phyloP scores from a whole-genome alignment of 2,329 filamentous ascomycete genomes.

The Aspergillus pseudoterreus region DNA sequence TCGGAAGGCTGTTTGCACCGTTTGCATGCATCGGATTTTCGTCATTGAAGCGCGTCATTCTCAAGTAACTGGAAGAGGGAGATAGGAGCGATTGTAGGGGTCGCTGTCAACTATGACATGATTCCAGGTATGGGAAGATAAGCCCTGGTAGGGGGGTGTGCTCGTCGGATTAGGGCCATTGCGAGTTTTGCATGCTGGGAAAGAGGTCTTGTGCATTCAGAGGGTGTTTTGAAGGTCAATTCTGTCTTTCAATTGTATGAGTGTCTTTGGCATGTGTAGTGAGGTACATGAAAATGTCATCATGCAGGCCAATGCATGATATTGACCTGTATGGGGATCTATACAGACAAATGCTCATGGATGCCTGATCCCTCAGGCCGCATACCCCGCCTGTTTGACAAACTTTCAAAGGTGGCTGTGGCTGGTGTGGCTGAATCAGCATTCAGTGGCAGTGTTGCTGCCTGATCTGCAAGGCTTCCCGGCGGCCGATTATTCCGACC shows the following conservation, averaged over 20 bases:
- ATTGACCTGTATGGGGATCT: too few species aligned
- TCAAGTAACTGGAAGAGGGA: not conserved
- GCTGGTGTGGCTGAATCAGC: not conserved
- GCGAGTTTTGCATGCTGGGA: too few species aligned
- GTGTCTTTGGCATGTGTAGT: too few species aligned
- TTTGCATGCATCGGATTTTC: constrained; percentile 14
- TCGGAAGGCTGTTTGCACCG: constrained; percentile 14
- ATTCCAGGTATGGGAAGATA: not conserved
- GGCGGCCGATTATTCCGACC: not conserved
- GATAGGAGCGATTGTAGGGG: not conserved
- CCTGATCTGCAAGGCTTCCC: constrained; percentile 2
- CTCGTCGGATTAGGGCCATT: too few species aligned
- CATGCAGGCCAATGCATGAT: too few species aligned
- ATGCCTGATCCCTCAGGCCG: not conserved
- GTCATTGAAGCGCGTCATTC: not conserved
- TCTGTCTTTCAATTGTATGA: too few species aligned
- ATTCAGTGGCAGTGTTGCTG: not conserved
- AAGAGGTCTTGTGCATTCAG: too few species aligned
- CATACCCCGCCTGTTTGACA: constrained; percentile 3
- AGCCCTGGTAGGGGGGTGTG: too few species aligned
- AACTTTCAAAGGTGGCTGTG: not conserved
- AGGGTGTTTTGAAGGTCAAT: too few species aligned
- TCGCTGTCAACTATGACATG: not conserved
- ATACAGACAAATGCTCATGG: not conserved
- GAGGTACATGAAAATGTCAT: too few species aligned